Evolutionary conservation across 2,329 filamentous ascomycete species (phyloP), one percentile per base, ranked within the genome.

Genomic region (Triangularia verruculosa): DNA sequence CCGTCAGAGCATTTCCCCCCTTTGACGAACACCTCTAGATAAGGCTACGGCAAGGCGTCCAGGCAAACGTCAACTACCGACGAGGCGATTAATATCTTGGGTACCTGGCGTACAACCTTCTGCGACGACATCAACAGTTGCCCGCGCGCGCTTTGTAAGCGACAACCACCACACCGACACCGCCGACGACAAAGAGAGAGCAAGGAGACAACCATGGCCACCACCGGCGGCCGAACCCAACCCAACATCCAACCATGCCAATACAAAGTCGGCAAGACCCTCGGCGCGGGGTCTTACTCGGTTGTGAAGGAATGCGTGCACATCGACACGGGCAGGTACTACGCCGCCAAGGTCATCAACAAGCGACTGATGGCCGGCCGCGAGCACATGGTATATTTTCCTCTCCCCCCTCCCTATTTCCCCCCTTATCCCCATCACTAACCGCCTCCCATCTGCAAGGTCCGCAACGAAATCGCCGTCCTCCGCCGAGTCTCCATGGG

Each of bases 301-400:
- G 95, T 98, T 57, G 95, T 99, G 67, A 98, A 98, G 78, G 95
- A 99, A 80, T 99, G 95, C 75, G 93, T 98, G 27, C 95, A 99
- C 76, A 98, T 98, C 73, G 94, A 98, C 72, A 98, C 95, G 0
- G 94, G 94, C 54, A 88, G 93, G 69, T 98, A 97, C 79, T 99
- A 98, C 88, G 95, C 95, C 27, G 94, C 95, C 66, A 99, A 99
- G 78, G 95, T 99, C 67, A 99, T 99, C 79, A 99, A 99, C 81
- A 99, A 99, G 84, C 86, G 94, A 63, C 82, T 99, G 70, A 99
- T 99, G 95, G 91, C 93, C 6, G 95, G 95, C 32, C 86, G 95
- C 70, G 95, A 99, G 79, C 95, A 98, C 78, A 99, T 99, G 95
- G 95, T 97, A 74, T 66, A 79, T 72, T 59, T 27, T 59, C 64